Evolutionary conservation across 2,329 filamentous ascomycete genomes (phyloP).

Genomic region (Cordyceps sp.): DNA sequence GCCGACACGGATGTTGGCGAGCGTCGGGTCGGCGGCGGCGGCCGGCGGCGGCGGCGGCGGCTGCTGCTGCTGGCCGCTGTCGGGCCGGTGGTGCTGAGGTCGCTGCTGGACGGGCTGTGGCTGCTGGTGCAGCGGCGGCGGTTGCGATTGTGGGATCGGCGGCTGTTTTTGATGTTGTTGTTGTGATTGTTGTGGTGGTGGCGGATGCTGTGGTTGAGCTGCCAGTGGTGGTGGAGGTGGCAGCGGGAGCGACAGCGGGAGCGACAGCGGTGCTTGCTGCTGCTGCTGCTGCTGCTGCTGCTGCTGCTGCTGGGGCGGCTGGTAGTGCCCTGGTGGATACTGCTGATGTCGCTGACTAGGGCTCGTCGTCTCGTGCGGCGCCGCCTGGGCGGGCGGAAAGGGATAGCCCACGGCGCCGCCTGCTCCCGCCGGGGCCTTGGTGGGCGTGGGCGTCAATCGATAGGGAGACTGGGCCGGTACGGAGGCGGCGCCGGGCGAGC

Average conservation of each 20-base stretch:
- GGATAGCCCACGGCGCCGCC: conserved; percentile 29
- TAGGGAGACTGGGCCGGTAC: conserved; percentile 27
- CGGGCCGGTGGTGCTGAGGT: conserved; percentile 25
- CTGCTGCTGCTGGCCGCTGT: conserved; percentile 18
- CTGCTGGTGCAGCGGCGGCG: neutral
- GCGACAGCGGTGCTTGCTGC: neutral
- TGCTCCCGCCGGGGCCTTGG: conserved; percentile 16
- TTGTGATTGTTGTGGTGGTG: too few species aligned
- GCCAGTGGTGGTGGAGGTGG: too few species aligned
- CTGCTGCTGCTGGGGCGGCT: conserved; percentile 6
- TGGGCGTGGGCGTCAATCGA: conserved; percentile 29
- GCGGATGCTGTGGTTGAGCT: conserved; percentile 24
- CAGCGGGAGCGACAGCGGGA: neutral
- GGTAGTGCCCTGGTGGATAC: conserved; percentile 26
- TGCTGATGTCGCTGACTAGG: conserved; percentile 35
- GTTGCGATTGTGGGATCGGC: too few species aligned
- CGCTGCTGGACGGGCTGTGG: conserved; percentile 22
- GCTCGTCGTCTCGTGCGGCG: conserved; percentile 27
- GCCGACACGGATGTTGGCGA: conserved; percentile 40
- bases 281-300: conserved; percentile 19
- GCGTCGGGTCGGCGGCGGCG: conserved; percentile 6
- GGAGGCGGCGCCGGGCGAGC: conserved; percentile 25
- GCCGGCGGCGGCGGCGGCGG: conserved; percentile 17
- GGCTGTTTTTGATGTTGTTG: conserved; percentile 20
- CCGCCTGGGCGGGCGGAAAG: conserved; percentile 27